Evolutionary conservation across 2,329 filamentous ascomycete species (phyloP), one percentile per base, ranked within the genome.

Genomic region (Aspergillus pseudoglaucus): DNA sequence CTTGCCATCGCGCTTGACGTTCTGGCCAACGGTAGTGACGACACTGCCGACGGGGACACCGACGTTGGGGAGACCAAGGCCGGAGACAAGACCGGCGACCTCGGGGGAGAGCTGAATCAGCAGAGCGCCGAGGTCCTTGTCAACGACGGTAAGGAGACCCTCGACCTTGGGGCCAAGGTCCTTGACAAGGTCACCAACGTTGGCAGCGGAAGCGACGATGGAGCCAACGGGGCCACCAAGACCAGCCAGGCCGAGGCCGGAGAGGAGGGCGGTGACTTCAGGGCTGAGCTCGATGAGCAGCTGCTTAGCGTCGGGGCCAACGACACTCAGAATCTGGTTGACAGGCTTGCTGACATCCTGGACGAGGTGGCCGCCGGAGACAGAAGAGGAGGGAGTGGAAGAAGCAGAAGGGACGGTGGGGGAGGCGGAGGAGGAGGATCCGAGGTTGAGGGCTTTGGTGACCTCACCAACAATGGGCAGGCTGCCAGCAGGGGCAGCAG

Each of bases 271-370:
- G 39, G 60, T 53, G 38, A 64, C 57, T 40, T 56, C 53, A 45
- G 63, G 63, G 53, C 54, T 59, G 33, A 67, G 59, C 56, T 67
- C 50, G 50, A 67, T 44, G 35, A 67, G 61, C 23, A 67, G 63
- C 23, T 53, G 48, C 52, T 61, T 52, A 40, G 56, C 50, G 44
- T 63, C 53, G 45, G 57, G 47, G 40, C 63, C 63, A 44, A 58
- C 59, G 51, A 66, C 56, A 33, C 58, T 58, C 35, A 67, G 58
- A 51, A 59, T 53, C 32, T 57, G 48, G 47, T 59, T 49, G 41
- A 61, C 55, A 17, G 53, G 44, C 38, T 57, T 56, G 44, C 55
- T 53, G 45, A 61, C 38, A 48, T 65, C 59, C 40, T 57, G 50
- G 45, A 64, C 45, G 44, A 65, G 49, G 52, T 59, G 52, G 35